Conservation (phyloP, 75 land plant species). For the Cunninghamia lanceolata region DNA sequence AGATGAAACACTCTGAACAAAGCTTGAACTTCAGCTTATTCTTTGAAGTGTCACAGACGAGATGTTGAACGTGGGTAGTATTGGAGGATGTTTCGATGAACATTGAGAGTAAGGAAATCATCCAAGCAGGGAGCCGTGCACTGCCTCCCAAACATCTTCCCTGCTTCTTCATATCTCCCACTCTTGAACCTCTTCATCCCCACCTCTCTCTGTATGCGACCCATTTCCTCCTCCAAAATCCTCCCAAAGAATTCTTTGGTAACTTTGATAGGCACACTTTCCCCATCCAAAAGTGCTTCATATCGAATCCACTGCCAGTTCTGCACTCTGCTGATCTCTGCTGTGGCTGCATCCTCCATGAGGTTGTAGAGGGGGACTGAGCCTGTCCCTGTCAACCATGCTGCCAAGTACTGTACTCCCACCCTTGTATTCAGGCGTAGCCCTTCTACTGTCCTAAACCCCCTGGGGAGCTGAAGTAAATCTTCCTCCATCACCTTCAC, state of each 20-base stretch:
- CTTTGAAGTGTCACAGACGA: conserved; percentile 32
- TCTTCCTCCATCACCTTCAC: conserved; percentile 57
- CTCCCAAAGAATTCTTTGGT: conserved; percentile 37
- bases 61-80: conserved; percentile 41
- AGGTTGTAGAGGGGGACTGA: conserved; percentile 93
- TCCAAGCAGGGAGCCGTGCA: conserved; percentile 54
- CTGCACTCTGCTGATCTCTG: conserved; percentile 84
- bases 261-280: conserved; percentile 40
- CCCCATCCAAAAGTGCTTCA: conserved; percentile 48
- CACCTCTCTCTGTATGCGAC: conserved; percentile 73
- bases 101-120: conserved; percentile 87
- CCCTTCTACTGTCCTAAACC: conserved; percentile 70
- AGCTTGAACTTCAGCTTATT: neutral
- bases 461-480: conserved; percentile 66
- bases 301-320: conserved; percentile 87
- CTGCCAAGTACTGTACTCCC: conserved; percentile 86
- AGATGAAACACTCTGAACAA: neutral
- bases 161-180: conserved; percentile 74
- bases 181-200: conserved; percentile 56
- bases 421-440: conserved; percentile 82
- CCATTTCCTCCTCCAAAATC: conserved; percentile 84
- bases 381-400: conserved; percentile 86
- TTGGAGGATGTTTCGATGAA: conserved; percentile 61
- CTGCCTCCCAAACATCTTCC: conserved; percentile 68
- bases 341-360: conserved; percentile 96